These are phyloP conservation scores for Debaryomyces tyrocola DNA, from an alignment of 805 yeast genomes.

Conservation along the genomic window DNA sequence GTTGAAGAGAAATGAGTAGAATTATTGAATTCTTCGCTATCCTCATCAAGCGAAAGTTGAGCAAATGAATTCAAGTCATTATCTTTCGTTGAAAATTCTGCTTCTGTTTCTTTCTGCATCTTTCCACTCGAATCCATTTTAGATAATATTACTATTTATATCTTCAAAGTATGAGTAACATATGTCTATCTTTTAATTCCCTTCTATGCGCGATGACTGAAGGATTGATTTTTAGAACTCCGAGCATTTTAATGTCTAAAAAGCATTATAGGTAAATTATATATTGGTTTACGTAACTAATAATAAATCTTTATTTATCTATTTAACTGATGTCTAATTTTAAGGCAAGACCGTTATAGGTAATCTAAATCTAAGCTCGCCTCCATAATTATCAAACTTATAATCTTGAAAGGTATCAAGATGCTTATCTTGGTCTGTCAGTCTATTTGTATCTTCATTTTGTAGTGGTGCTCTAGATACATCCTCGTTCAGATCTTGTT, in stretches of 20 bases:
- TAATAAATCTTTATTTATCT: too few species aligned
- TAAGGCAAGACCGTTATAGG: conserved; percentile 23
- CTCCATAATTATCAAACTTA: conserved; percentile 24
- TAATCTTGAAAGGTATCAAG: conserved; percentile 8
- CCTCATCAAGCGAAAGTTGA: conserved; percentile 15
- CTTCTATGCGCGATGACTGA: too few species aligned
- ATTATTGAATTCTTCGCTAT: conserved; percentile 28
- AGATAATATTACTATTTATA: too few species aligned
- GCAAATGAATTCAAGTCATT: conserved; percentile 2
- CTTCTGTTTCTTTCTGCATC: too few species aligned
- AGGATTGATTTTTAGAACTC: too few species aligned
- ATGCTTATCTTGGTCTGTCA: not conserved
- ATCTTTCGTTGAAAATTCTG: too few species aligned
- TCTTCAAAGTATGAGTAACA: too few species aligned
- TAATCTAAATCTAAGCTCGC: conserved; percentile 28
- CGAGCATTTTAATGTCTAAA: too few species aligned
- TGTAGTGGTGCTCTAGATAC: not conserved
- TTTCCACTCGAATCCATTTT: too few species aligned
- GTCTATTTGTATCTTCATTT: not conserved
- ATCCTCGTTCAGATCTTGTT: not conserved
- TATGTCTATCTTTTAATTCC: too few species aligned
- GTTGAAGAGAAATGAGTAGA: conserved; percentile 63
- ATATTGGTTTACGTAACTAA: too few species aligned
- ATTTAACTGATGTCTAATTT: not conserved
- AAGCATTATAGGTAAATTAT: too few species aligned